Base-by-base conservation (phyloP, 176 grass and related monocot genomes). In the Carex scoparia region DNA sequence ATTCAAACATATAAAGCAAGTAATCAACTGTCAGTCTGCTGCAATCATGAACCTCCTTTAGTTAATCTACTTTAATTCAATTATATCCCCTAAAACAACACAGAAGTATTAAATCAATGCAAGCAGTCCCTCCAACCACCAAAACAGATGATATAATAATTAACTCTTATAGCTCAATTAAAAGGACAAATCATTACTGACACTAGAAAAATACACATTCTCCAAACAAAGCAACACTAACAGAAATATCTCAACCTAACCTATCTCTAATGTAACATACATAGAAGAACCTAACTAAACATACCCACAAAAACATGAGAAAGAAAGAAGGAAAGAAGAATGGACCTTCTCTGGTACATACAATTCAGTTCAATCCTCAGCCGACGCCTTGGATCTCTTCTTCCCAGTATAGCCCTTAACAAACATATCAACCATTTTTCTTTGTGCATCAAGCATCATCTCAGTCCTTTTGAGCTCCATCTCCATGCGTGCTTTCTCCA, bases 381-480 rank as follows among this genome's bases (percentile, higher is more conserved):
- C 76, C 3, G 92, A 91, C 51, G 69, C 16, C 84, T 86, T 92
- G 60, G 87, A 70, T 77, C 88, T 92, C 85, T 91, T 99, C 75
- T 92, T 86, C 27, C 84, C 88, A 66, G 88, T 84, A 58, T 69
- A 59, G 1, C 86, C 86, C 84, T 92, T 95, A 72, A 94, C 84
- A 83, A 99, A 93, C 0, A 86, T 87, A 62, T 95, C 96, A 16
- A 99, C 84, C 81, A 99, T 87, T 56, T 90, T 86, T 84, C 92
- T 88, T 85, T 99, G 96, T 10, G 90, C 87, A 61, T 99, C 93
- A 4, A 99, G 91, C 70, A 99, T 86, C 73, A 92, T 79, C 90
- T 99, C 93, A n/a, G 93, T 95, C 66, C 93, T 91, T 85, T 95
- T 94, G 86, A 99, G 88, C 84, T 99, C 93, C 35, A 88, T 81